Conservation (phyloP, 2,329 filamentous ascomycete species). For the Aureobasidium sp. region DNA sequence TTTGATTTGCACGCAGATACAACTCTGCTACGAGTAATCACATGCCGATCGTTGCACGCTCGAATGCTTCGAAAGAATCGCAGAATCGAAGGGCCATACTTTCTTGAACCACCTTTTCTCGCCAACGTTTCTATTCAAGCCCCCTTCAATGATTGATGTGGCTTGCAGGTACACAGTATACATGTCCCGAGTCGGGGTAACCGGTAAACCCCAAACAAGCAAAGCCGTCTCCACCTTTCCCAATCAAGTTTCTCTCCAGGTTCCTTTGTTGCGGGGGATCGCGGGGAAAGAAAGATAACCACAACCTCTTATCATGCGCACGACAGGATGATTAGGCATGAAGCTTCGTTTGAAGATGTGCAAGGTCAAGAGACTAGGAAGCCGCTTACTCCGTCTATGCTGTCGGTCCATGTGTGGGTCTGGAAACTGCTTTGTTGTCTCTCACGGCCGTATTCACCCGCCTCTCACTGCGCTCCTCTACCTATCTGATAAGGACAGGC, state of each 20-base stretch:
- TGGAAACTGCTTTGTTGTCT: neutral
- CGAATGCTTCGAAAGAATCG: too few species aligned
- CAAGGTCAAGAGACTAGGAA: neutral
- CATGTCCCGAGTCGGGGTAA: neutral
- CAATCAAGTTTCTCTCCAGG: neutral
- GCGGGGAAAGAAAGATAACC: slow-evolving; percentile 4
- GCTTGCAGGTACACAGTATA: slow-evolving; percentile 6
- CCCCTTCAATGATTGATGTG: neutral
- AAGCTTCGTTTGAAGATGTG: neutral
- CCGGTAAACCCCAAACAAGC: too few species aligned
- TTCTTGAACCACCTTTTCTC: neutral
- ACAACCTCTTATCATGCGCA: slow-evolving; percentile 8
- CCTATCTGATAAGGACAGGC: neutral
- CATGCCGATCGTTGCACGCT: slow-evolving; percentile 2
- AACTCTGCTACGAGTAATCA: too few species aligned
- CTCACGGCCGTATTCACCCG: slow-evolving; percentile 1
- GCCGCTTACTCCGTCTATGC: neutral
- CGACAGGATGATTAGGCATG: neutral
- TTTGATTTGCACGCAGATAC: neutral
- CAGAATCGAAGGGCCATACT: neutral
- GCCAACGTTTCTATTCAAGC: neutral
- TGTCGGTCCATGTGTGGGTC: neutral
- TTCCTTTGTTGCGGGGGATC: slow-evolving; percentile 13
- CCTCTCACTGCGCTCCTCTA: neutral
- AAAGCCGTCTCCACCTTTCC: neutral